Evolutionary conservation across 805 yeast species (phyloP), one percentile per base, ranked within the genome.

Genomic region (Ogataea wickerhamii): DNA sequence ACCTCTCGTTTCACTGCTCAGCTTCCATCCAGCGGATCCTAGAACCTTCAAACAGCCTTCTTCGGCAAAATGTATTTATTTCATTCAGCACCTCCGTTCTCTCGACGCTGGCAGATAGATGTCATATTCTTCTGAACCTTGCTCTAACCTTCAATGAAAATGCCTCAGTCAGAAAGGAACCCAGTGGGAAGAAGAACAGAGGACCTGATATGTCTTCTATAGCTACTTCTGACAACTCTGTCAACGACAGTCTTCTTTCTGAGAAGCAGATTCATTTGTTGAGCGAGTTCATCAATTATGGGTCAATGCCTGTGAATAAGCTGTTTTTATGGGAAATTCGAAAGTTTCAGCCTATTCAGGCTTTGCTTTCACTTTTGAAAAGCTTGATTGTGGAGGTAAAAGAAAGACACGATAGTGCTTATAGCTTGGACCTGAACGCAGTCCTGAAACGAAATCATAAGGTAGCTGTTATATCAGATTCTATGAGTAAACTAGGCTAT

Each of bases 281-380:
- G 20, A 34, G 20, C 5, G 52, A 49, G 32, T 52, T 43, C 27
- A 26, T 43, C 3, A 41, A 44, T 4, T 53, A 53, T 32, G 56
- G 55, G 1, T 33, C 39, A 21, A 47, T 53, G 55, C 58, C 55
- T 8, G 36, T 36, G 17, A 35, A 47, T 39, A 41, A 37, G 3
- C 23, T 47, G 4, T 53, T 45, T 32, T 23, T 52, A 3, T 53
- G 58, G 58, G 56, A 52, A 26, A 51, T 53, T 12, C 34, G 56
- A 25, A 53, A 52, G 28, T 53, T 42, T 35, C 58, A 53, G 28
- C 58, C 58, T 10, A 53, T 53, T 21, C 56, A 53, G 27, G 40
- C 51, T 1, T 27, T 53, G 11, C 20, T 53, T 16, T 29, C 48
- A 16, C 39, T 53, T 18, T 34, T 53, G 21, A 34, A 40, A 22